phyloP scores from a whole-genome alignment of 2,329 filamentous ascomycete species.

The Neofusicoccum cordaticola region DNA sequence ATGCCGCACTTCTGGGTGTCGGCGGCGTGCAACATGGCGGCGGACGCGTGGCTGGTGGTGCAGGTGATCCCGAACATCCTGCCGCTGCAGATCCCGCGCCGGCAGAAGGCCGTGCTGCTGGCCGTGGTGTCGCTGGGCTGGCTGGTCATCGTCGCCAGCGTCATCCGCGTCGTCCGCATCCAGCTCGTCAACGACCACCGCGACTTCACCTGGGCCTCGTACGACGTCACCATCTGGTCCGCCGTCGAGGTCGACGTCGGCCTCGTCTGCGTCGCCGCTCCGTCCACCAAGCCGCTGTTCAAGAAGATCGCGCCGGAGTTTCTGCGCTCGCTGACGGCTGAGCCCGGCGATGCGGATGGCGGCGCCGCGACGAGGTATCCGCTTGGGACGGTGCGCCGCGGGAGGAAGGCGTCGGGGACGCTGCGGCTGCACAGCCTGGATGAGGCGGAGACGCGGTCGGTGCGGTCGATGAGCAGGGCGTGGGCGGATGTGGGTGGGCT shows the following conservation, averaged over 20 bases:
- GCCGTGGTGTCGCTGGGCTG: constrained; percentile 30
- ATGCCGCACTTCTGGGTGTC: constrained; percentile 20
- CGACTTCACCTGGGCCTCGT: constrained; percentile 22
- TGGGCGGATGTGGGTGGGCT: not conserved
- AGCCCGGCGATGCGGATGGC: not conserved
- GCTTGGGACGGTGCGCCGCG: not conserved
- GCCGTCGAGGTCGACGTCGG: constrained; percentile 35
- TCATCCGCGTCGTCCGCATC: constrained; percentile 40
- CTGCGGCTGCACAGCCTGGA: not conserved
- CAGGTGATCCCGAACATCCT: constrained; percentile 29
- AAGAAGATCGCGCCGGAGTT: not conserved
- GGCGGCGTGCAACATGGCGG: constrained; percentile 26
- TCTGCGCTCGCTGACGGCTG: not conserved
- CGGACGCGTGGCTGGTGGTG: constrained; percentile 29
- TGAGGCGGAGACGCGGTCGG: not conserved
- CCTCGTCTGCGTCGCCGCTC: constrained; percentile 38
- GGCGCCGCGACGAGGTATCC: not conserved
- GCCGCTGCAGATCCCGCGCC: constrained; percentile 29
- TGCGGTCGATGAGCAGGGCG: not conserved
- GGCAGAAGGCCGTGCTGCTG: constrained; percentile 33
- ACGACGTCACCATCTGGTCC: constrained; percentile 32
- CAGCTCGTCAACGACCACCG: not conserved
- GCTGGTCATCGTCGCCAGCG: constrained; percentile 44
- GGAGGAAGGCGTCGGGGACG: not conserved
- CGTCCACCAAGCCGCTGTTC: constrained; percentile 19